Evolutionary conservation across 176 grass and related monocot species (phyloP), one percentile per base, ranked within the genome.

Genomic region (Miscanthus lutarioriparius): DNA sequence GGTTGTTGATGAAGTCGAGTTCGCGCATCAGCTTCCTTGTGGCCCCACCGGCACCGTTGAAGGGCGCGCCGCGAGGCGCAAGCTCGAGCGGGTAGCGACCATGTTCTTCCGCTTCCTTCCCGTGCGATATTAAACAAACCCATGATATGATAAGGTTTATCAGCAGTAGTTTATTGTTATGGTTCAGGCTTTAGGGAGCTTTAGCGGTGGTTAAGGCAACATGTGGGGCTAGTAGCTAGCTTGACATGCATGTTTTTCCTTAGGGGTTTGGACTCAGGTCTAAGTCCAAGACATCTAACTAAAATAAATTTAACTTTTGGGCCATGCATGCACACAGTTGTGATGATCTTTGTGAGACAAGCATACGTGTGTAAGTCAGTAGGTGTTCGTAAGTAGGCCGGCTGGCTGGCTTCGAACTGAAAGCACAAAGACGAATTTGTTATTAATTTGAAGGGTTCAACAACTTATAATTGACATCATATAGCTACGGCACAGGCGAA

Each of bases 121-220:
- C n/a, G n/a, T n/a, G 7, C 11, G n/a, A 64, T 83, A 20, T 33
- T 83, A 51, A 41, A 27, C 19, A 20, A 36, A 12, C n/a, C 13
- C 14, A 0, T n/a, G 3, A 14, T 27, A 0, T n/a, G 3, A 14
- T 27, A 28, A 63, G 54, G 39, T 49, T n/a, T 35, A 8, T 28
- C 15, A 28, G 23, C 8, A 33, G 1, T 32, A 53, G 9, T 15
- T 23, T 44, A 82, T 64, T 81, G 10, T 37, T 72, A 37, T 17
- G 19, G 70, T 20, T 83, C 58, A 38, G 74, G 25, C 77, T 82
- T 82, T 82, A 47, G 20, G 74, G 83, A 67, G 44, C 4, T 78
- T 28, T 39, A 74, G 58, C 38, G 45, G 88, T 79, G 79, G 74
- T 86, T 90, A 61, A 77, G 79, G 16, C 37, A 28, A 40, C 84